These are phyloP conservation scores for Dictyostelium brefeldianum DNA, from an alignment of 78 protist species.

Conservation along the genomic window DNA sequence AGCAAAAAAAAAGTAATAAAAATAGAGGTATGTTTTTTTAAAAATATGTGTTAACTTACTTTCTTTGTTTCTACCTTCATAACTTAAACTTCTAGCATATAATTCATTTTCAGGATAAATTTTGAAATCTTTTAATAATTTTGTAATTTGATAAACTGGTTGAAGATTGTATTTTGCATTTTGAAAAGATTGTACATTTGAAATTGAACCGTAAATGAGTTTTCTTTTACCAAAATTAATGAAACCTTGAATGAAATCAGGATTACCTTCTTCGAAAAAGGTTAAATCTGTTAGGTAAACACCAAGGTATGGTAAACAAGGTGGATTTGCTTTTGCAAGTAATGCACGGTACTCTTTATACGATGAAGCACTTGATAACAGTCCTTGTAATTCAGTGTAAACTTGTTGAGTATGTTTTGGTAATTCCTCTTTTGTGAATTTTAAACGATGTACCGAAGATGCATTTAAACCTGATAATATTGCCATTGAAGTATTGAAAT, in stretches of 20 bases:
- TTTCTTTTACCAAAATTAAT: slow-evolving; percentile 77
- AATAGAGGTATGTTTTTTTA: too few species aligned
- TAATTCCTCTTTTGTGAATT: slow-evolving; percentile 77
- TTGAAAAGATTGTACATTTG: slow-evolving; percentile 54
- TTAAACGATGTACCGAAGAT: slow-evolving; percentile 63
- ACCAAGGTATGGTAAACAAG: slow-evolving; percentile 79
- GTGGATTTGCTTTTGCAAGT: slow-evolving; percentile 57
- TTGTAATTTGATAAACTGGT: slow-evolving; percentile 70
- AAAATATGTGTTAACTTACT: slow-evolving; percentile 25
- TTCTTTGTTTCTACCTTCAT: slow-evolving; percentile 72
- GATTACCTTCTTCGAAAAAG: slow-evolving; percentile 85
- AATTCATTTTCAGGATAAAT: slow-evolving; percentile 49
- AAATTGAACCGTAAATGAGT: slow-evolving; percentile 52
- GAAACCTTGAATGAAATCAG: slow-evolving; percentile 61
- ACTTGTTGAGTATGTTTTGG: slow-evolving; percentile 74
- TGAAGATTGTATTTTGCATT: slow-evolving; percentile 64
- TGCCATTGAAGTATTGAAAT: slow-evolving; percentile 76
- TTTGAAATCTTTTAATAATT: slow-evolving; percentile 31
- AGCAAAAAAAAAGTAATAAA: too few species aligned
- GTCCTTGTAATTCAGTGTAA: slow-evolving; percentile 23
- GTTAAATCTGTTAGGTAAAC: slow-evolving; percentile 82
- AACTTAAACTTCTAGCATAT: slow-evolving; percentile 35
- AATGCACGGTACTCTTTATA: slow-evolving; percentile 64
- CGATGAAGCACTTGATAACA: neutral
- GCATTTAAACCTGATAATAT: slow-evolving; percentile 75